Base-by-base conservation (phyloP, 352 stramenopile genomes). In the Aphanomyces astaci region DNA sequence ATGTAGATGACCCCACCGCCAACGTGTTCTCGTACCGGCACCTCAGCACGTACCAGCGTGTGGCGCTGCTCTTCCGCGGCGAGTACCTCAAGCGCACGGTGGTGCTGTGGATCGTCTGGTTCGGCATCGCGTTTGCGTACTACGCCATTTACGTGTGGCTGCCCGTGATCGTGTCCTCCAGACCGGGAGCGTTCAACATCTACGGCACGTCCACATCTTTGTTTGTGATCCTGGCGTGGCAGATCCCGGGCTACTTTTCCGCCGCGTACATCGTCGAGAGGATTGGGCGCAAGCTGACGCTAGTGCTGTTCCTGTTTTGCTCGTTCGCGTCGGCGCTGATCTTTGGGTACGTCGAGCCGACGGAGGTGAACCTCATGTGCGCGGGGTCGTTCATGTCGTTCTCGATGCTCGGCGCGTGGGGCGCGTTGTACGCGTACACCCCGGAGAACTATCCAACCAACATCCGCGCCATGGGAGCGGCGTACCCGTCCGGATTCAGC, bases 131-230 rank as follows among this genome's bases (percentile, higher is more conserved):
- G 40, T 71, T 74, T 22, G 68, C 64, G 2, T 74, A 74, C 36
- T 74, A 72, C n/a, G 63, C 60, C 36, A 45, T 74, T 32, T 71
- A 72, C 54, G 63, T 66, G n/a, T 74, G 68, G 53, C 67, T 72
- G 28, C 70, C 68, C 43, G 36, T 22, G 5, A 68, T 68, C 51
- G 31, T 68, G 7, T 43, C 43, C 30, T 11, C 24, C 11, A 59
- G 24, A 30, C 28, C 33, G 22, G 25, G 36, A 10, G 62, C 62
- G 30, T 71, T 71, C 27, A 30, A 71, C 39, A 27, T 71, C 36
- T 66, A 71, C 53, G 39, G 52, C 11, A 66, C 64, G 2, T 39
- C 57, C 9, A 45, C 24, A 52, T 66, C 53, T 11, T 22, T 71
- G 7, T 24, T 66, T 11, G 15, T 32, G 15, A 55, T 71, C 33